These are phyloP conservation scores for Ricinus communis DNA, from an alignment of 345 rosid genomes.

Conservation along the genomic window DNA sequence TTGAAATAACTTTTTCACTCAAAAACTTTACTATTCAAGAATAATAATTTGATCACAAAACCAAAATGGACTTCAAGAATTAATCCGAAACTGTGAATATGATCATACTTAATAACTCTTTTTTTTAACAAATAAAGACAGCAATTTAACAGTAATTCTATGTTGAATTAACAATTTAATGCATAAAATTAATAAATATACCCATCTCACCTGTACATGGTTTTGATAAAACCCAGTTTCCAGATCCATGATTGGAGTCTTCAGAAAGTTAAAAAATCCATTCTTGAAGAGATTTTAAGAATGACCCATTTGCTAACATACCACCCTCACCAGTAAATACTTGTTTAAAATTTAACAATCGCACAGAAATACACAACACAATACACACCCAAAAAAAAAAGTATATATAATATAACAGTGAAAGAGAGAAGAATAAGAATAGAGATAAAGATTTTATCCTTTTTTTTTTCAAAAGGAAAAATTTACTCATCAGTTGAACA, in stretches of 20 bases:
- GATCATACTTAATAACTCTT: too few species aligned
- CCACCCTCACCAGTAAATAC: conserved; percentile 10
- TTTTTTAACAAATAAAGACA: too few species aligned
- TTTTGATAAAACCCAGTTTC: conserved; percentile 49
- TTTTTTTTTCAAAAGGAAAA: neutral
- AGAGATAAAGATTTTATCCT: conserved; percentile 5
- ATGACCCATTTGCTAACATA: conserved; percentile 26
- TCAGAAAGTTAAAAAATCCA: conserved; percentile 34
- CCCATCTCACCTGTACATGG: conserved; percentile 48
- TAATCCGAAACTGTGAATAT: too few species aligned
- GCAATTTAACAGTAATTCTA: too few species aligned
- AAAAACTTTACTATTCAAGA: neutral
- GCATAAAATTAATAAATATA: neutral
- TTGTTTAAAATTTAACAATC: neutral
- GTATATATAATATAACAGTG: neutral
- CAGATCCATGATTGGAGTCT: conserved; percentile 54
- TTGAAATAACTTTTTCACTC: too few species aligned
- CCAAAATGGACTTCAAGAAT: too few species aligned
- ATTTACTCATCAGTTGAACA: conserved; percentile 42
- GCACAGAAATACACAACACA: conserved; percentile 15
- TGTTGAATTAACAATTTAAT: neutral
- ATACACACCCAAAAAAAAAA: too few species aligned
- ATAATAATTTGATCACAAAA: neutral
- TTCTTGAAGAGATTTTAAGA: conserved; percentile 26
- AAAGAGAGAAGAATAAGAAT: neutral